Base-by-base conservation (phyloP, 1,284 basidiomycete species). In the Boletus sp. region DNA sequence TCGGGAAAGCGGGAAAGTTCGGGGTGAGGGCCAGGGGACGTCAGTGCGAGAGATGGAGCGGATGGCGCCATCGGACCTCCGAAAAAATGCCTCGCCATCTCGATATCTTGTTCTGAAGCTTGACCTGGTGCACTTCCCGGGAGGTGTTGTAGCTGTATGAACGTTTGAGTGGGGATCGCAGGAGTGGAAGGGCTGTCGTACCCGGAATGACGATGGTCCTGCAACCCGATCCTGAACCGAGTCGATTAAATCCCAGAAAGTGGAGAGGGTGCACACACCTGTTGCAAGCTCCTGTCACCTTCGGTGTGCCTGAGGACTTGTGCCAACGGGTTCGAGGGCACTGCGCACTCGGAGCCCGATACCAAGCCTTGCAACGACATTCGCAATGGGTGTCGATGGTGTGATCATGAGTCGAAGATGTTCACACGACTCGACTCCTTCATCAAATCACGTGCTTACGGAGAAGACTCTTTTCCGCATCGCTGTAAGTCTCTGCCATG, bases 291-390 rank as follows among this genome's bases (percentile, higher is more conserved):
- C 48, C 88, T 83, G 70, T 98, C 94, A 4, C 84, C 84, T 53
- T 94, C 91, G 5, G 93, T 84, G 59, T 96, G 89, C 68, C 97
- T 97, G 51, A 95, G 75, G 36, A 98, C 85, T 60, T 93, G 88
- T 16, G 89, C 84, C 26, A 99, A 76, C 4, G 94, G 92, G 65
- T 97, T 98, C 47, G 85, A 79, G 6, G 84, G 77, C 19, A 84
- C 80, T 8, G 88, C 88, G 69, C 94, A 96, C 70, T 95, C 94
- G 46, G 92, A 82, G 54, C 93, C 94, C 47, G 89, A 93, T 56
- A 97, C 82, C 54, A 97, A 80, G 49, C 81, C 76, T 70, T 85
- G 83, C 43, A 89, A 74, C 17, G 85, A 87, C 86, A 88, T 88
- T 41, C 30, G 35, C 2, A 16, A 20, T 33, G 32, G n/a, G 23